phyloP scores from a whole-genome alignment of 2,329 filamentous ascomycete genomes.

The Capronia coronata region DNA sequence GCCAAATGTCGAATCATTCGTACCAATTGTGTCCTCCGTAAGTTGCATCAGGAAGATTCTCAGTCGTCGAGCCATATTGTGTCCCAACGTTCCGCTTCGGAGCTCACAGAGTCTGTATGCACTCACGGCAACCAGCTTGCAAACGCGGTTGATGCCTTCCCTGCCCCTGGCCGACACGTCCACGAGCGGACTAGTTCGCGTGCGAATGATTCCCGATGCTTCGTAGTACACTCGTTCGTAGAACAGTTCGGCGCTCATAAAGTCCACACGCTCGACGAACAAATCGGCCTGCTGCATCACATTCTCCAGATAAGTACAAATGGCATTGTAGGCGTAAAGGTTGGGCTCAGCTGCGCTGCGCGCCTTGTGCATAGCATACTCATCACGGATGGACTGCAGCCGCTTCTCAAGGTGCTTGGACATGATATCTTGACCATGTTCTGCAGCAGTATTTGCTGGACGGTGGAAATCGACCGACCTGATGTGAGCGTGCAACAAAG shows the following conservation, averaged over 20 bases:
- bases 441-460: neutral
- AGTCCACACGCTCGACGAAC: slow-evolving; percentile 14
- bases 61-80: slow-evolving; percentile 1
- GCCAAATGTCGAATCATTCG: neutral
- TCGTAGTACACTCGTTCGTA: slow-evolving; percentile 22
- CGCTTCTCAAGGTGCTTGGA: slow-evolving; percentile 1
- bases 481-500: slow-evolving; percentile 18
- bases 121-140: slow-evolving; percentile 24
- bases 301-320: slow-evolving; percentile 21
- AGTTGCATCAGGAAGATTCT: neutral
- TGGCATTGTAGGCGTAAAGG: slow-evolving; percentile 18
- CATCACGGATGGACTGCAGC: slow-evolving; percentile 5
- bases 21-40: neutral
- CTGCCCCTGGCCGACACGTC: slow-evolving; percentile 19
- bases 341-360: slow-evolving; percentile 11
- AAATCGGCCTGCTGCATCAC: slow-evolving; percentile 17
- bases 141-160: slow-evolving; percentile 24
- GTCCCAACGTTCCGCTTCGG: slow-evolving; percentile 17
- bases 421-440: neutral
- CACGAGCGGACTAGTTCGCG: slow-evolving; percentile 19
- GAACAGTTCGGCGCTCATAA: slow-evolving; percentile 11
- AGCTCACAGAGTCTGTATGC: slow-evolving; percentile 23
- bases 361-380: slow-evolving; percentile 6
- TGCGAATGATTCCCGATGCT: slow-evolving; percentile 22
- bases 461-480: slow-evolving; percentile 13